Evolutionary conservation across 176 grass and related monocot genomes (phyloP).

Genomic region (Musa troglodytarum): DNA sequence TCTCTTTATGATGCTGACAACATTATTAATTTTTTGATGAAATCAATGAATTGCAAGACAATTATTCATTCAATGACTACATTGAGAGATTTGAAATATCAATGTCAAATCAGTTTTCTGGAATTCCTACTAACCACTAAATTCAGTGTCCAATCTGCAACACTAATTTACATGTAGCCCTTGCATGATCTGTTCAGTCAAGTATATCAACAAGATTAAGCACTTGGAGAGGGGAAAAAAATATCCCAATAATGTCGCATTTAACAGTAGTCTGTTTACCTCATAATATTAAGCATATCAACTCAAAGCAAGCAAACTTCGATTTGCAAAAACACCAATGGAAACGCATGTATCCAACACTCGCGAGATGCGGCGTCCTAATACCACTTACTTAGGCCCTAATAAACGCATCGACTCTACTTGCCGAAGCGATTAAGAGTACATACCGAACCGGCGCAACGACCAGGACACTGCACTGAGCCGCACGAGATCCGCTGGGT

Average conservation of each 20-base stretch:
- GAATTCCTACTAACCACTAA: neutral
- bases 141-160: neutral
- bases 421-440: neutral
- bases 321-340: neutral
- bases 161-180: neutral
- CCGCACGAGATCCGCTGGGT: constrained; percentile 56
- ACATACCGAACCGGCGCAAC: constrained; percentile 71
- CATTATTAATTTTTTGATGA: neutral
- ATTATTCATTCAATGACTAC: neutral
- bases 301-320: neutral
- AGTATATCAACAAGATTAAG: no score
- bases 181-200: neutral
- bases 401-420: neutral
- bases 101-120: neutral
- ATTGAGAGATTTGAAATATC: neutral
- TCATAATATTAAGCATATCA: neutral
- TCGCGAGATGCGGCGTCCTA: neutral
- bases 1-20: neutral
- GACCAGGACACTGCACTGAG: constrained; percentile 48
- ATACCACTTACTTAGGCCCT: neutral
- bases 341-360: neutral
- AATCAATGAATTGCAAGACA: neutral
- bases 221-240: neutral
- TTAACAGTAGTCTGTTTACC: no score
- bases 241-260: no score